phyloP scores from a whole-genome alignment of 2,329 filamentous ascomycete genomes.

The Alternaria infectoria region DNA sequence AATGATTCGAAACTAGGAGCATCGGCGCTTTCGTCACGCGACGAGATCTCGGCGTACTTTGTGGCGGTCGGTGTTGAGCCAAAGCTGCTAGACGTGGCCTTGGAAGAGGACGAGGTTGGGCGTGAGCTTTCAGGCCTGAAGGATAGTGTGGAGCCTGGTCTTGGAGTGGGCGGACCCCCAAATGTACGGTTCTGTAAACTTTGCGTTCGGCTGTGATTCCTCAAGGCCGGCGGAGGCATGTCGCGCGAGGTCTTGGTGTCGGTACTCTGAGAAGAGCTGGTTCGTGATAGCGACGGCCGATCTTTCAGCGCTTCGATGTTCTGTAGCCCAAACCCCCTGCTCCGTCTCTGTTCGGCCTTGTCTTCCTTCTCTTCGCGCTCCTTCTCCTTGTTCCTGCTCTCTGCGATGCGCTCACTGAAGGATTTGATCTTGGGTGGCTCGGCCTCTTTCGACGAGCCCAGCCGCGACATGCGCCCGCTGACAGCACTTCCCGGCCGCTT shows the following conservation, averaged over 20 bases:
- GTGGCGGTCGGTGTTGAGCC: constrained; percentile 25
- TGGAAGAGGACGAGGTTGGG: constrained; percentile 28
- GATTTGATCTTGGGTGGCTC: constrained; percentile 55
- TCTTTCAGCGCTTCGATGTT: constrained; percentile 36
- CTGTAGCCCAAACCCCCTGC: constrained; percentile 48
- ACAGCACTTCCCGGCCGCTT: constrained; percentile 59
- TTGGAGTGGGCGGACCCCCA: constrained; percentile 10
- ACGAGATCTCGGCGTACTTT: constrained; percentile 41
- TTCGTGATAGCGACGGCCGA: constrained; percentile 28
- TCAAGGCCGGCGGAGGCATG: constrained; percentile 20
- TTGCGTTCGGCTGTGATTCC: constrained; percentile 21
- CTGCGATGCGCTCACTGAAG: constrained; percentile 86
- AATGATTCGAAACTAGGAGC: constrained; percentile 72
- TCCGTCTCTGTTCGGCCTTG: constrained; percentile 52
- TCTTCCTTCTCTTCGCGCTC: constrained; percentile 53
- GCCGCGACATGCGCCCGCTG: constrained; percentile 21
- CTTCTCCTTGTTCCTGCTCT: constrained; percentile 60
- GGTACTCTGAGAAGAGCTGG: constrained; percentile 35
- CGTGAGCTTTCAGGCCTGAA: constrained; percentile 25
- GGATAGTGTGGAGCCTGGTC: constrained; percentile 33
- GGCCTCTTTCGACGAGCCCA: constrained; percentile 52
- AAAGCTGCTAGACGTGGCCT: constrained; percentile 29
- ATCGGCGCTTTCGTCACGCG: constrained; percentile 58
- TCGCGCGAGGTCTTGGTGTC: constrained; percentile 27
- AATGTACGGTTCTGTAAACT: constrained; percentile 11